Conservation (phyloP, 768 basidiomycete genomes). For the Amanita fuliginea region DNA sequence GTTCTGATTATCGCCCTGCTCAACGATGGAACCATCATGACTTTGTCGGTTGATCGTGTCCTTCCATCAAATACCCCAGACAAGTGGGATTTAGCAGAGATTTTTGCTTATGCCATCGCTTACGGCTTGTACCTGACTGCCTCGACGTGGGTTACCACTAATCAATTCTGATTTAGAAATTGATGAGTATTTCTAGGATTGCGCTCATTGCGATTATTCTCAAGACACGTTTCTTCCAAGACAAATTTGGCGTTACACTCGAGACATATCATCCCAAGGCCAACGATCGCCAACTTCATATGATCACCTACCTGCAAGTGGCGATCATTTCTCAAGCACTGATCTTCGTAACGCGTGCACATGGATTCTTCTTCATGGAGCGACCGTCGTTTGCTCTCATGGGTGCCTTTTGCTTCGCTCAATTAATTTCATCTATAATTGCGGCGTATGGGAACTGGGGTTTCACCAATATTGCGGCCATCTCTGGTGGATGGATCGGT, state of each 20-base stretch:
- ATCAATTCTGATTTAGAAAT: conserved; percentile 7
- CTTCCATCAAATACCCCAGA: conserved; percentile 89
- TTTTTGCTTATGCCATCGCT: conserved; percentile 90
- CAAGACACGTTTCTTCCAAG: conserved; percentile 82
- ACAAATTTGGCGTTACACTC: conserved; percentile 69
- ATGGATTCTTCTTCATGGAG: conserved; percentile 96
- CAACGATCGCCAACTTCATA: conserved; percentile 74
- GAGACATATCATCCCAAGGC: conserved; percentile 23
- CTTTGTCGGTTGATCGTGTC: conserved; percentile 90
- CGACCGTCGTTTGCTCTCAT: conserved; percentile 85
- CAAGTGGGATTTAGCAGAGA: conserved; percentile 93
- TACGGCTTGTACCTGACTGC: conserved; percentile 90
- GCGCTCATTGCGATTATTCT: conserved; percentile 76
- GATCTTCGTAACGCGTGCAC: conserved; percentile 93
- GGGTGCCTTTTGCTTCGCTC: conserved; percentile 85
- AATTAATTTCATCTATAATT: conserved; percentile 92
- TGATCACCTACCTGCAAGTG: conserved; percentile 90
- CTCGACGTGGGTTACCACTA: conserved; percentile 59
- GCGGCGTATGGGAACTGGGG: conserved; percentile 90
- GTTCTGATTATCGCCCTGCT: conserved; percentile 93
- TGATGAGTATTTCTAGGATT: conserved; percentile 31
- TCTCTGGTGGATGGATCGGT: conserved; percentile 94
- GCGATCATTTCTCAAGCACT: conserved; percentile 98
- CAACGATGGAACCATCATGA: conserved; percentile 99
- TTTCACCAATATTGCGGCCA: conserved; percentile 72